Evolutionary conservation across 495 filamentous ascomycete genomes (phyloP), one percentile per base, ranked within the genome.

Genomic region (Trichoderma erinaceum): DNA sequence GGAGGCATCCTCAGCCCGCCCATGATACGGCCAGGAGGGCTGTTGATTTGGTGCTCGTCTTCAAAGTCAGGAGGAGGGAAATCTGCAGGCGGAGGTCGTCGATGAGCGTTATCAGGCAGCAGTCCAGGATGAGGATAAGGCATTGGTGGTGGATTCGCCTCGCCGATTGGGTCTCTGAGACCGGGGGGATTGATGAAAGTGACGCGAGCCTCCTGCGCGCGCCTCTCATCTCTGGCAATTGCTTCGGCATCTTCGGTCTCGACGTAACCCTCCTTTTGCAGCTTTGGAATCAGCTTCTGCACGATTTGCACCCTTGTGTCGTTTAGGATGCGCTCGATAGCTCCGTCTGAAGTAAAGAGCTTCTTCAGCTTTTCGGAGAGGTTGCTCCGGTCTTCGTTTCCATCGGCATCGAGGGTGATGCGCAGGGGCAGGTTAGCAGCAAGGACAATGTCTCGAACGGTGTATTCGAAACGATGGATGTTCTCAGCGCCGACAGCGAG

Each of bases 31-130:
- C 76, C 87, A 0, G 85, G 84, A 1, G 88, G 92, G 1, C 86
- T 81, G 64, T 90, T 85, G 65, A 98, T 83, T 66, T 98, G 92
- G 73, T 90, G 92, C 71, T 97, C 93, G 78, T 98, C 93, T 69
- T 97, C 95, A 72, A 98, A 98, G 23, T 86, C 92, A 4, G 95
- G 95, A 0, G 92, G 92, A 0, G 88, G 84, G 70, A 96, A 92
- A 67, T 93, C 93, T n/a, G 84, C 90, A 1, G 83, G 77, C 23
- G 92, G 93, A 32, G 87, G 76, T 1, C 90, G 90, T 11, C 80
- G 83, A n/a, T 83, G 83, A 0, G 89, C 89, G 5, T 76, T 81
- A 3, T 79, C 80, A 4, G 86, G 85, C 8, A 93, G 80, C 13
- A 90, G 90, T 71, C 77, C 78, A 18, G 7, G 52, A 13, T 44